Percentiles rank a stretch among this genome's conserved stretches.
Conservation (phyloP, 148 eudicot species). For the Heliamphora exappendiculata region DNA sequence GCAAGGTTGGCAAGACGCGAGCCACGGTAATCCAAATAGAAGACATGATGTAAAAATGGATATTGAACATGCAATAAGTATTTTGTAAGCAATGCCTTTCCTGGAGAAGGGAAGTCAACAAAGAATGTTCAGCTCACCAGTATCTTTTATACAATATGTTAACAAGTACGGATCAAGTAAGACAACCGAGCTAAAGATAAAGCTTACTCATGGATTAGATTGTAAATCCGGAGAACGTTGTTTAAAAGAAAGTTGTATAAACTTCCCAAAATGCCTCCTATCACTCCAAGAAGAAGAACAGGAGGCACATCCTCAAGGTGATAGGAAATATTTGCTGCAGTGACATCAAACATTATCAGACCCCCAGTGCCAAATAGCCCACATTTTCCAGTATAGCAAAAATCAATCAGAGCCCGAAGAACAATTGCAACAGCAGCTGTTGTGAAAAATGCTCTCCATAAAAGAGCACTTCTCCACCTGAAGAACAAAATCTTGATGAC, state of each 20-base stretch:
- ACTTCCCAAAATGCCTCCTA: constrained; percentile 78
- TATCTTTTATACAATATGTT: background rate
- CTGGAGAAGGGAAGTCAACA: constrained; percentile 32
- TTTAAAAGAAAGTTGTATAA: constrained; percentile 57
- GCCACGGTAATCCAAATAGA: constrained; percentile 90
- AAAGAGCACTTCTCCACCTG: constrained; percentile 97
- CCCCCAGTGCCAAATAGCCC: constrained; percentile 97
- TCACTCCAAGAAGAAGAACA: constrained; percentile 67
- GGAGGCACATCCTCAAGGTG: constrained; percentile 70
- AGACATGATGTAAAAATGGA: constrained; percentile 78
- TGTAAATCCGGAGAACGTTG: constrained; percentile 62
- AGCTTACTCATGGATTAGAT: constrained; percentile 59
- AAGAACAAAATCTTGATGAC: constrained; percentile 5
- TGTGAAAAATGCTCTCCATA: constrained; percentile 93
- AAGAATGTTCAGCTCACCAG: constrained; percentile 1
- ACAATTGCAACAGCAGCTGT: constrained; percentile 82
- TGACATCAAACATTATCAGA: constrained; percentile 85
- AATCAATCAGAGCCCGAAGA: constrained; percentile 78
- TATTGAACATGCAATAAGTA: constrained; percentile 61
- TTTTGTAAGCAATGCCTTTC: constrained; percentile 52
- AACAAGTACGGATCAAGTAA: background rate
- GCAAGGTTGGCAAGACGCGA: constrained; percentile 76
- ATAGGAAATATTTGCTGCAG: constrained; percentile 49
- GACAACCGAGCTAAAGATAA: background rate
- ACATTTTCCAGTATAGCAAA: constrained; percentile 77